Evolutionary conservation across 257 asterid genomes (phyloP).

Genomic region (Buddleja alternifolia): DNA sequence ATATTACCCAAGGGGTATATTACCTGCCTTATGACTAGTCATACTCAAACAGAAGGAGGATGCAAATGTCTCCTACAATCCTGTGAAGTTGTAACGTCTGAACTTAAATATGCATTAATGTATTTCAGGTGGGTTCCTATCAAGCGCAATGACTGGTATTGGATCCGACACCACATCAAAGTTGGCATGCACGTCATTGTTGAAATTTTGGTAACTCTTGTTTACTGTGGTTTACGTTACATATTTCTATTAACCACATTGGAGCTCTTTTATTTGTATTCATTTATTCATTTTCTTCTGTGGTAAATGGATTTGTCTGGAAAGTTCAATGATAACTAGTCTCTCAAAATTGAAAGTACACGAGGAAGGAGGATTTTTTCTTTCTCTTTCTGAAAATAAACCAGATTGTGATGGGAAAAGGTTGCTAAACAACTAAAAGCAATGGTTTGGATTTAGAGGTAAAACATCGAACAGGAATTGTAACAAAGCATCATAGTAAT

Average conservation of each 20-base stretch:
- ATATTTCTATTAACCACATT: constrained; percentile 18
- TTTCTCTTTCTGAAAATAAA: constrained; percentile 3
- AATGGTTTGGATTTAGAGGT: background rate
- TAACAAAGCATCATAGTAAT: constrained; percentile 4
- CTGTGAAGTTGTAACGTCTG: too few species aligned
- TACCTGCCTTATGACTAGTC: too few species aligned
- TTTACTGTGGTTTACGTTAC: background rate
- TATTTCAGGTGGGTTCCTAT: constrained; percentile 89
- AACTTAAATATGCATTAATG: constrained; percentile 22
- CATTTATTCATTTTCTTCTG: constrained; percentile 1
- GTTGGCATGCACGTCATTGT: constrained; percentile 90
- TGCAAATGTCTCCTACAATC: too few species aligned
- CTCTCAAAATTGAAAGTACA: constrained; percentile 10
- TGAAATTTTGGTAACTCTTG: constrained; percentile 80
- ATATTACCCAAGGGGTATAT: too few species aligned
- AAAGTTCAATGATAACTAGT: constrained; percentile 18
- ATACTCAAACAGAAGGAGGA: too few species aligned
- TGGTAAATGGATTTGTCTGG: background rate
- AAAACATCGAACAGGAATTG: constrained; percentile 11
- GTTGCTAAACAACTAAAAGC: background rate
- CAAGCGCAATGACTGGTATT: constrained; percentile 97
- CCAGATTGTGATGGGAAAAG: background rate
- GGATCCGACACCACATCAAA: constrained; percentile 98
- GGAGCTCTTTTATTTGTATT: background rate
- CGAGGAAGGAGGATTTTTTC: background rate